Percentiles rank a stretch among this genome's conserved stretches.
Evolutionary conservation across 495 filamentous ascomycete species (phyloP).

Genomic region (Penicillium tannophilum): DNA sequence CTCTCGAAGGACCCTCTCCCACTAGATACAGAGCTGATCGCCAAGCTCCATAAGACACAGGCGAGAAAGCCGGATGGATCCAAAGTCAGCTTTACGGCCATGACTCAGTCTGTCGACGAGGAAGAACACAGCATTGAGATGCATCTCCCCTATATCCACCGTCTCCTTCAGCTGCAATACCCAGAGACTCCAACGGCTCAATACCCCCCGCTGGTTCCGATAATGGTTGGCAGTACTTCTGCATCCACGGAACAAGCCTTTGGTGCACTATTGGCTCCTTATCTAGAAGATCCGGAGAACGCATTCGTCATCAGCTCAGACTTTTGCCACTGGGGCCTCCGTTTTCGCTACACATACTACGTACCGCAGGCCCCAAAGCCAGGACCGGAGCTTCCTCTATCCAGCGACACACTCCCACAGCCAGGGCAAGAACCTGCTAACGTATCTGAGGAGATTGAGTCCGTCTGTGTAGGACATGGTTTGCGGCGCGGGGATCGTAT

Average conservation of each 20-base stretch:
- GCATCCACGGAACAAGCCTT: slow-evolving; percentile 65
- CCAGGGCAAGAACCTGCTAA: slow-evolving; percentile 32
- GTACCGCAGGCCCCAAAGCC: slow-evolving; percentile 51
- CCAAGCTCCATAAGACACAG: slow-evolving; percentile 58
- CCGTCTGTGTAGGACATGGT: slow-evolving; percentile 39
- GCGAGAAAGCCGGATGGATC: slow-evolving; percentile 35
- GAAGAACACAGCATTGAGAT: slow-evolving; percentile 96
- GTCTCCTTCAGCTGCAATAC: slow-evolving; percentile 58
- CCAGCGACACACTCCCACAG: slow-evolving; percentile 42
- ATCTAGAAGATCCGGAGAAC: slow-evolving; percentile 73
- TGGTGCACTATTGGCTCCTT: slow-evolving; percentile 73
- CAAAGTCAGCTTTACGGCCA: slow-evolving; percentile 66
- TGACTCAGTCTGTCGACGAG: slow-evolving; percentile 70
- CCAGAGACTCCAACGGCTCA: slow-evolving; percentile 39
- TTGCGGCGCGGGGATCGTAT: slow-evolving; percentile 45
- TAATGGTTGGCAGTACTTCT: slow-evolving; percentile 81
- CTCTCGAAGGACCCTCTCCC: slow-evolving; percentile 74
- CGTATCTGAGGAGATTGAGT: slow-evolving; percentile 29
- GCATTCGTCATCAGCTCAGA: slow-evolving; percentile 90
- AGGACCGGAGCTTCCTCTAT: slow-evolving; percentile 44
- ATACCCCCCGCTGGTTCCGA: slow-evolving; percentile 79
- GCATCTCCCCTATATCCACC: slow-evolving; percentile 93
- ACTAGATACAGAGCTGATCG: slow-evolving; percentile 69
- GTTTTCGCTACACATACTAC: slow-evolving; percentile 88
- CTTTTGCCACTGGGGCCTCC: slow-evolving; percentile 93